These are phyloP conservation scores for Pleurotus tuber-regium DNA, from an alignment of 768 basidiomycete species.

Conservation along the genomic window DNA sequence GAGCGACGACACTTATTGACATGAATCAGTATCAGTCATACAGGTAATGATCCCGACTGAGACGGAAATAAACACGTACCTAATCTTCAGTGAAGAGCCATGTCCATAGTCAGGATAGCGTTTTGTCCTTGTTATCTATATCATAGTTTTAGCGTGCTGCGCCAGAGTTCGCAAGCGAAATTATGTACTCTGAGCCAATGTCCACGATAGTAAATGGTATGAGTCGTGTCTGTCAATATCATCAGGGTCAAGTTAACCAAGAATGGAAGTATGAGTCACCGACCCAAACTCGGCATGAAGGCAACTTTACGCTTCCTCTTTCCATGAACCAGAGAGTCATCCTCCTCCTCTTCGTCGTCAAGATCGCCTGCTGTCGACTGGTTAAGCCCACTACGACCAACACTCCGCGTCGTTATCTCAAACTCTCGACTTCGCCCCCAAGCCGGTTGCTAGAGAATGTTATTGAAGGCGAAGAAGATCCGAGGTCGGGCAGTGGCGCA, in stretches of 20 bases:
- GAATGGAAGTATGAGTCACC: conserved; percentile 18
- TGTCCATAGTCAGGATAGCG: conserved; percentile 76
- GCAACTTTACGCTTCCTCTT: conserved; percentile 75
- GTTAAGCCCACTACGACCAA: conserved; percentile 60
- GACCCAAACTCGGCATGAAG: conserved; percentile 84
- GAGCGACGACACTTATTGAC: conserved; percentile 70
- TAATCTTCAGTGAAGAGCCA: conserved; percentile 75
- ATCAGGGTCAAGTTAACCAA: conserved; percentile 13
- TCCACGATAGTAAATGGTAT: conserved; percentile 87
- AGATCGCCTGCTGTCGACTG: conserved; percentile 72
- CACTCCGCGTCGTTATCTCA: conserved; percentile 81
- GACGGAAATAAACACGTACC: conserved; percentile 37
- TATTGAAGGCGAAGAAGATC: too few species aligned
- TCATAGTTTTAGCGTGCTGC: conserved; percentile 16
- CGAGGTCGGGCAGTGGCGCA: conserved; percentile 27
- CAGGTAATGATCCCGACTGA: conserved; percentile 12
- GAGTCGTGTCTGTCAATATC: conserved; percentile 64
- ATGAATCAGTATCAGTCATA: not conserved
- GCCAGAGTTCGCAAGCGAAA: conserved; percentile 15
- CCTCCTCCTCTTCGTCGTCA: conserved; percentile 74
- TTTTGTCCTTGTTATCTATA: conserved; percentile 77
- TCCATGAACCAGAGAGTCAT: conserved; percentile 59
- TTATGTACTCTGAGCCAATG: conserved; percentile 78
- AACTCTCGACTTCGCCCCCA: conserved; percentile 89
- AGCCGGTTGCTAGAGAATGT: conserved; percentile 82